Evolutionary conservation across 768 basidiomycete species (phyloP).

Genomic region (Trametes cubensis): DNA sequence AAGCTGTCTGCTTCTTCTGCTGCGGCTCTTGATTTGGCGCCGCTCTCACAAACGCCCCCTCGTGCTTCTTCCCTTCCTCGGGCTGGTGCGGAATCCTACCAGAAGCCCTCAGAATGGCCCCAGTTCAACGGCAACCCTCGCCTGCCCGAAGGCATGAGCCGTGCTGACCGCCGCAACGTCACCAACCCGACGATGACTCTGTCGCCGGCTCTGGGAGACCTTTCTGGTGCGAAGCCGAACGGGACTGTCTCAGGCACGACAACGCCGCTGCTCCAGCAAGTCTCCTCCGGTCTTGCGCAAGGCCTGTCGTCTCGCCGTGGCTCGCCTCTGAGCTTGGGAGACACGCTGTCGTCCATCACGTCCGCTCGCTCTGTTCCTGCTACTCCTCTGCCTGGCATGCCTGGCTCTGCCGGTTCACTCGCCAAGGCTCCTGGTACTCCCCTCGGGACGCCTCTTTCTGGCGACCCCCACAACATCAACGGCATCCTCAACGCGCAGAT

Average conservation of each 20-base stretch:
- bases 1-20: constrained; percentile 88
- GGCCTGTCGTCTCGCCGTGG: constrained; percentile 67
- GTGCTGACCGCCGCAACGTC: constrained; percentile 68
- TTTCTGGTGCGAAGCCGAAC: constrained; percentile 44
- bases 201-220: constrained; percentile 57
- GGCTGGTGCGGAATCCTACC: constrained; percentile 52
- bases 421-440: constrained; percentile 73
- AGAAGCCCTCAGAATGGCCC: constrained; percentile 91
- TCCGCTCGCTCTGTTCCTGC: constrained; percentile 82
- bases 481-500: constrained; percentile 61
- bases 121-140: constrained; percentile 74
- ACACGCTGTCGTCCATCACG: constrained; percentile 57
- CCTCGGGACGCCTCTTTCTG: constrained; percentile 50
- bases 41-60: constrained; percentile 80
- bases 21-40: constrained; percentile 84
- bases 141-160: constrained; percentile 58
- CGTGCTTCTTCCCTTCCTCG: constrained; percentile 60
- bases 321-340: constrained; percentile 69
- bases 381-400: constrained; percentile 66
- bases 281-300: constrained; percentile 51
- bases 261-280: constrained; percentile 66
- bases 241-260: constrained; percentile 58
- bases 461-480: constrained; percentile 57
- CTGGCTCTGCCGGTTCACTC: constrained; percentile 50
- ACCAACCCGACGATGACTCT: constrained; percentile 75